These are phyloP conservation scores for Lactarius sp. DNA, from an alignment of 768 basidiomycete genomes.

Conservation along the genomic window DNA sequence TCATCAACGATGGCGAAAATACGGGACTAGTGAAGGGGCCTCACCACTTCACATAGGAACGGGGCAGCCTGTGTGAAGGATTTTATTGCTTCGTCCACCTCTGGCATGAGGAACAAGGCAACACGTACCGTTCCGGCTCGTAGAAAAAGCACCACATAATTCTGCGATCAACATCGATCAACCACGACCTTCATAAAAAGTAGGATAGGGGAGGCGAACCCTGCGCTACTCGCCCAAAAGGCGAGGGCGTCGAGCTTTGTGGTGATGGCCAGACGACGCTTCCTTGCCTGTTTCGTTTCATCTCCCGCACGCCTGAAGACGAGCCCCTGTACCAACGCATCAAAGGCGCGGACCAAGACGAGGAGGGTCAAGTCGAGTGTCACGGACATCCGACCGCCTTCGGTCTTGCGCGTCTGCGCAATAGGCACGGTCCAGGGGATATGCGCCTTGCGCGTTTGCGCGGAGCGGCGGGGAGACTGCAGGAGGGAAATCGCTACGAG, in stretches of 20 bases:
- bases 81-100: slow-evolving; percentile 5
- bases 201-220: slow-evolving; percentile 40
- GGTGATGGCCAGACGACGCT: slow-evolving; percentile 35
- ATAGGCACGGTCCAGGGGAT: slow-evolving; percentile 29
- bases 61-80: slow-evolving; percentile 42
- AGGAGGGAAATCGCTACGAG: slow-evolving; percentile 52
- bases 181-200: neutral
- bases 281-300: slow-evolving; percentile 32
- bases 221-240: slow-evolving; percentile 75
- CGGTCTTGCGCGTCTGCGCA: neutral
- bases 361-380: slow-evolving; percentile 68
- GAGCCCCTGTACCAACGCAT: slow-evolving; percentile 50
- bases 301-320: slow-evolving; percentile 34
- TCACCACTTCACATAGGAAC: slow-evolving; percentile 66
- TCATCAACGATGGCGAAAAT: neutral
- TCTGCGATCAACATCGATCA: slow-evolving; percentile 35
- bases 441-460: slow-evolving; percentile 29
- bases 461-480: slow-evolving; percentile 43
- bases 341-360: slow-evolving; percentile 63
- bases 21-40: neutral
- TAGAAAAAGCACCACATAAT: slow-evolving; percentile 92
- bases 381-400: slow-evolving; percentile 36
- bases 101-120: neutral
- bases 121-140: slow-evolving; percentile 55
- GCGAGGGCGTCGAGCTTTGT: slow-evolving; percentile 59